Evolutionary conservation across 345 rosid genomes (phyloP), one percentile per base, ranked within the genome.

Genomic region (Dipteronia sinensis): DNA sequence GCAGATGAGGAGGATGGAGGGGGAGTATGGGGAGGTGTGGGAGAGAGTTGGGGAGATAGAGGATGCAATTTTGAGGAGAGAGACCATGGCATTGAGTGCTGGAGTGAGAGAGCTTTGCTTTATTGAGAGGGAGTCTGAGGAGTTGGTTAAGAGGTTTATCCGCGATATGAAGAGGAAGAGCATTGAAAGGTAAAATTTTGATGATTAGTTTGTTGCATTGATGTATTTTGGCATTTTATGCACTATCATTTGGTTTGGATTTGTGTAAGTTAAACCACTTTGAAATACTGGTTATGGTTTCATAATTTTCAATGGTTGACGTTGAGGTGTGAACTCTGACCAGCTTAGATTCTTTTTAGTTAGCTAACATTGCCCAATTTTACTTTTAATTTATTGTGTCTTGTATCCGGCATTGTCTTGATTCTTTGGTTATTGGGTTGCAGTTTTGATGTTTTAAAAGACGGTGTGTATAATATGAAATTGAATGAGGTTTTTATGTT

Each of bases 41-140:
- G 97, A 88, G 74, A 86, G 82, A 65, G 76, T 94, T 61, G 97
- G 89, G 73, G 92, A 88, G 80, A 82, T 90, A 68, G 92, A 90
- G 40, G 94, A 90, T 82, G 71, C 19, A 38, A 86, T 91, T 78
- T 74, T 83, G 65, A 88, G 84, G 87, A 88, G 81, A 79, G 97
- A 94, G 86, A 86, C 92, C 0, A 47, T 76, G 67, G 88, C 91
- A 1, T 67, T 92, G 84, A 94, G 97, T 77, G 70, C 88, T 78
- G 93, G 95, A 38, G 88, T 92, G 75, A 87, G 97, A 78, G 98
- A 92, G 89, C 90, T 94, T 79, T 84, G 87, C 74, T 90, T 83
- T 80, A 90, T 94, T 56, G 96, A 92, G 86, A 89, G 94, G 78
- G 97, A 93, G 79, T 90, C 93, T 85, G 91, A 77, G 69, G 93